Base-by-base conservation (phyloP, 768 basidiomycete genomes). In the Obba rivulosa region DNA sequence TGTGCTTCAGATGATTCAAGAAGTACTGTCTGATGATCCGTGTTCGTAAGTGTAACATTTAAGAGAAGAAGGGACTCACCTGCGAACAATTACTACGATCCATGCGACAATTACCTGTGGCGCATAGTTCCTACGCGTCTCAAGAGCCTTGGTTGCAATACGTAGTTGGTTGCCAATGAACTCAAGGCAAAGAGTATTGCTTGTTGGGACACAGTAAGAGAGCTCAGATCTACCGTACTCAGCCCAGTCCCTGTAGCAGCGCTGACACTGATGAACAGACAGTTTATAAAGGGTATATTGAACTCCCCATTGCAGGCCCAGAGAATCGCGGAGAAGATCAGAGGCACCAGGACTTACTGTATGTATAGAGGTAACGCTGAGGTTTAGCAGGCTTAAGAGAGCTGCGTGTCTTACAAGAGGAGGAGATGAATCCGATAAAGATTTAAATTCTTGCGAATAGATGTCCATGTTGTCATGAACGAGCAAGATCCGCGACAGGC, bases 321-420 rank as follows among this genome's bases (percentile, higher is more conserved):
- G 45, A 79, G 69, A 50, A 81, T 69, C 31, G 61, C 67, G 13
- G 71, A 63, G 4, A 62, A 57, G 46, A 78, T 49, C 23, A 78
- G 57, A 2, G 77, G 77, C 1, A 65, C 43, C 24, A 69, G 34
- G 10, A 54, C 14, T 8, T 44, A 5, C 3, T 2, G 13, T 3
- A 8, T 18, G 23, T 34, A 42, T 40, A 11, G 52, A 50, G 56
- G 21, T 14, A 21, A 45, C 7, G 45, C 1, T n/a, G 16, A 7
- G 38, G 34, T 34, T 1, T 22, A 14, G 22, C 3, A 22, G 0
- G 4, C 8, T 21, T 22, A 8, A 20, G 10, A 44, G 34, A 11
- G 16, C 7, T 10, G 17, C 11, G 35, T 20, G 21, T 20, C 62
- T 54, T 46, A 63, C 66, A 66, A 66, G 41, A 52, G 46, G 8